Conservation (phyloP, 257 asterid genomes). For the Nicotiana knightiana region DNA sequence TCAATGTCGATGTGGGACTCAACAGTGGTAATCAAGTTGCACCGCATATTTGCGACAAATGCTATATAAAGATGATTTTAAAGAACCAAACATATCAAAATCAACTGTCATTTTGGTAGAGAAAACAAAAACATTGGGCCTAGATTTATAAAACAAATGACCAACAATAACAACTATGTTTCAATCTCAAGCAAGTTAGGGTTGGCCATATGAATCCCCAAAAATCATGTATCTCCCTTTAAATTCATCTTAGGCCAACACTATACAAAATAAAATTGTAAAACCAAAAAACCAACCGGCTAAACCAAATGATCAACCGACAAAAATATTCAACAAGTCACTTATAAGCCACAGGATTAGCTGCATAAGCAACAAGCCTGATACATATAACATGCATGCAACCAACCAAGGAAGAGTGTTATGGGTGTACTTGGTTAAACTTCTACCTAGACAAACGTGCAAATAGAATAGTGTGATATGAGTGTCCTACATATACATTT, state of each 20-base stretch:
- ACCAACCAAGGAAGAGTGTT: neutral
- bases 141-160: neutral
- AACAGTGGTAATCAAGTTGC: neutral
- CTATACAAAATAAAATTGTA: neutral
- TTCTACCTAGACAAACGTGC: neutral
- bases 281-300: neutral
- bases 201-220: neutral
- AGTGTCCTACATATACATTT: neutral
- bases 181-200: neutral
- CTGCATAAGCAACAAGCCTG: neutral
- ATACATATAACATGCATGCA: neutral
- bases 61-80: neutral
- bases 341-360: neutral
- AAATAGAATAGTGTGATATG: neutral
- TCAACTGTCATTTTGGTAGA: neutral
- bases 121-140: neutral
- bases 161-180: neutral
- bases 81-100: neutral
- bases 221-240: neutral
- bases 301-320: neutral
- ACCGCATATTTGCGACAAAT: neutral
- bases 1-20: too few relatives aligned
- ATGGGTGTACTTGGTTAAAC: neutral
- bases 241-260: constrained; percentile 1
- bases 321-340: neutral